These are phyloP conservation scores for Eucalyptus microcorys DNA, from an alignment of 345 rosid species.

Conservation along the genomic window DNA sequence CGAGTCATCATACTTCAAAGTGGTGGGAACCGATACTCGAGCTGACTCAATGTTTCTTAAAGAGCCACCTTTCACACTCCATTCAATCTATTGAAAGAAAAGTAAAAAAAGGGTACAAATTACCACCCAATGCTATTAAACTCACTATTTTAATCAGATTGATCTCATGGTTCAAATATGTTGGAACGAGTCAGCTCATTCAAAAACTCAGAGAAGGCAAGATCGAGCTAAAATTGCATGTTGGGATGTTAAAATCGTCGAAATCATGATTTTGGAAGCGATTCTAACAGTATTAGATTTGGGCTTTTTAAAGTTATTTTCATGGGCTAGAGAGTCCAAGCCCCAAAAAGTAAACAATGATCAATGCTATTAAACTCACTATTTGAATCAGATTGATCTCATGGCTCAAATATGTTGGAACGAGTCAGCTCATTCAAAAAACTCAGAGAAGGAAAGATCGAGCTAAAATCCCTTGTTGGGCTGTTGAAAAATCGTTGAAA, in stretches of 20 bases:
- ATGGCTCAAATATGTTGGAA: not conserved
- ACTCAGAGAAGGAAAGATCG: not conserved
- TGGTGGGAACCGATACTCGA: constrained; percentile 75
- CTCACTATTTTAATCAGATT: not conserved
- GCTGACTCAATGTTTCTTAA: constrained; percentile 89
- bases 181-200: not conserved
- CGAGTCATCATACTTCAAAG: constrained; percentile 62
- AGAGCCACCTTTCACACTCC: constrained; percentile 83
- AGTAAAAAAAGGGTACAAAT: not conserved
- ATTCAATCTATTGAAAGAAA: constrained; percentile 49
- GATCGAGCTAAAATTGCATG: not conserved
- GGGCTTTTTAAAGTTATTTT: not conserved
- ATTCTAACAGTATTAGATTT: not conserved
- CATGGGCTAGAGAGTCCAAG: not conserved
- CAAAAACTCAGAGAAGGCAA: not conserved
- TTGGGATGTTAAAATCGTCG: not conserved
- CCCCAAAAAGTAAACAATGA: not conserved
- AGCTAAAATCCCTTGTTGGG: not conserved
- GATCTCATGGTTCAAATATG: not conserved
- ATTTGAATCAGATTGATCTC: not conserved
- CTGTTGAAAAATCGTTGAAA: not conserved
- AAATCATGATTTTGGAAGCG: not conserved
- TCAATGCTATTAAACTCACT: not conserved
- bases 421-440: not conserved
- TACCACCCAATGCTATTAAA: not conserved